A percentile compares a stretch with the other conserved stretches of the same genome.
phyloP scores from a whole-genome alignment of 371 early-diverging fungal species.

The Mortierella sp. region DNA sequence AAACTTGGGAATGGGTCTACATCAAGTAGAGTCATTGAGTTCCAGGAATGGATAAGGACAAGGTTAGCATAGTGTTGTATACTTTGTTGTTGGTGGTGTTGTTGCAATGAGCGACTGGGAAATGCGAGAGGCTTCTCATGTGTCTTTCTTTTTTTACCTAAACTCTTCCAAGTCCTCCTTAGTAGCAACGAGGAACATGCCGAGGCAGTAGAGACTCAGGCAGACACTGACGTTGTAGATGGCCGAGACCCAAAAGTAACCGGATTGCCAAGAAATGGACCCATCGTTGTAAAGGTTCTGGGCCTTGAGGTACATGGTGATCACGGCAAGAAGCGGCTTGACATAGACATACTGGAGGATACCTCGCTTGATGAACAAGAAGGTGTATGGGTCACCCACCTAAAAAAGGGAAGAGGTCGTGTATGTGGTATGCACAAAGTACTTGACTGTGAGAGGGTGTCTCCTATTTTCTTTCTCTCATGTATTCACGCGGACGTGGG shows the following conservation, averaged over 20 bases:
- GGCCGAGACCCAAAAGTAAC: conserved; percentile 86
- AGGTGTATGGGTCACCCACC: conserved; percentile 90
- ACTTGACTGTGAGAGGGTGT: neutral
- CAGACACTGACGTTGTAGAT: conserved; percentile 90
- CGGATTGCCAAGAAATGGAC: conserved; percentile 71
- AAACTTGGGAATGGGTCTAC: conserved; percentile 88
- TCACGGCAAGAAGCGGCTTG: conserved; percentile 83
- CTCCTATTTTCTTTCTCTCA: too few relatives aligned
- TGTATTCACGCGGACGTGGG: too few relatives aligned
- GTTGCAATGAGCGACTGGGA: too few relatives aligned
- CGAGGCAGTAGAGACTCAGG: conserved; percentile 86
- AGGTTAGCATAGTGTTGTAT: too few relatives aligned
- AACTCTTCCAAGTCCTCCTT: conserved; percentile 82
- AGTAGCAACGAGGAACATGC: conserved; percentile 89
- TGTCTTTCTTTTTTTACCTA: conserved; percentile 54
- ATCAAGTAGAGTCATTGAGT: too few relatives aligned
- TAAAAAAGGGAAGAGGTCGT: conserved; percentile 24
- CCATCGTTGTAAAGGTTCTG: conserved; percentile 85
- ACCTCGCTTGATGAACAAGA: conserved; percentile 89
- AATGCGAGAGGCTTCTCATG: too few relatives aligned
- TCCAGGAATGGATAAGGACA: too few relatives aligned
- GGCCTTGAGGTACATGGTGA: conserved; percentile 85
- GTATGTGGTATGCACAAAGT: neutral
- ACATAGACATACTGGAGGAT: conserved; percentile 94
- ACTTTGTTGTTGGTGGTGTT: too few relatives aligned